Conservation (phyloP, 257 asterid species). For the Mitragyna speciosa region DNA sequence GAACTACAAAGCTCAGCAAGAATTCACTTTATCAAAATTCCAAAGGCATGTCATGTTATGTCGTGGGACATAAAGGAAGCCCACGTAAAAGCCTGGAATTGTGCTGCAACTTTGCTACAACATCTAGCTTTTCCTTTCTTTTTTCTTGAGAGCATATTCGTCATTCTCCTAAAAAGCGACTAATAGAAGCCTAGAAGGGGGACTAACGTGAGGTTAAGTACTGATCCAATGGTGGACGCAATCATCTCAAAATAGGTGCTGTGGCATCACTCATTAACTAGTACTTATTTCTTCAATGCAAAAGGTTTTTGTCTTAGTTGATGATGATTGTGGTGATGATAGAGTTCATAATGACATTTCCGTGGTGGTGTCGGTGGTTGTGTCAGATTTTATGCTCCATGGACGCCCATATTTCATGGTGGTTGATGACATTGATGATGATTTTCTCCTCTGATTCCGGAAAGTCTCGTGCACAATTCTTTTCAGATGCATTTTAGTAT, state of each 20-base stretch:
- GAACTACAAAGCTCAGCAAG: constrained; percentile 14
- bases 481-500: not conserved
- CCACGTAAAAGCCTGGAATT: constrained; percentile 14
- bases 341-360: constrained; percentile 14
- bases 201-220: constrained; percentile 8
- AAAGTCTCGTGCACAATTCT: not conserved
- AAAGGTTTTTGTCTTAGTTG: constrained; percentile 2
- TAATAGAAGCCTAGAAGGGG: not conserved
- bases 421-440: constrained; percentile 6
- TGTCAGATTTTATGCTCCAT: constrained; percentile 1
- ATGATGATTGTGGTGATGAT: constrained; percentile 10
- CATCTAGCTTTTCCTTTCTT: not conserved
- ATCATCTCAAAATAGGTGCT: constrained; percentile 17
- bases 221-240: constrained; percentile 21
- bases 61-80: constrained; percentile 1
- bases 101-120: constrained; percentile 10
- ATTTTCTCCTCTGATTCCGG: constrained; percentile 19
- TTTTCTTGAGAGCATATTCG: not conserved
- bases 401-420: not conserved
- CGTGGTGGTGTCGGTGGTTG: constrained; percentile 27
- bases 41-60: not conserved
- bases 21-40: constrained; percentile 6
- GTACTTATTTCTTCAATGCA: not conserved
- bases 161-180: not conserved
- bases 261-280: not conserved